Base-by-base conservation (phyloP, 345 rosid species). In the Psidium friedrichsthalianum region DNA sequence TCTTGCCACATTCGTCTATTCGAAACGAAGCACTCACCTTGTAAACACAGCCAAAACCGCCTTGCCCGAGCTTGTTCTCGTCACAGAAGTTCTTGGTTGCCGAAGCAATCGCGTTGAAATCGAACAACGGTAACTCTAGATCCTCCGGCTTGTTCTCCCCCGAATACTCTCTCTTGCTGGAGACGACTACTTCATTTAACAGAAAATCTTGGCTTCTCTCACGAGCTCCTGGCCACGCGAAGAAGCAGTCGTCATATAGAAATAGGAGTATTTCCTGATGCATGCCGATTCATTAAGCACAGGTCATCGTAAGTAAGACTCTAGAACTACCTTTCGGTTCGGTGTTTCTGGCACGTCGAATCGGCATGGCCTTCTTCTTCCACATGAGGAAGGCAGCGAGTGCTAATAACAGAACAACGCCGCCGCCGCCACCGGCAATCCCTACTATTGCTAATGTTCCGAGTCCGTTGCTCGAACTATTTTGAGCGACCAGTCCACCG, bases 11-110 rank as follows among this genome's bases (percentile, higher is more conserved):
- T 21, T 57, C 5, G 44, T 0, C 85, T 57, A 2, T 27, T 11
- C 36, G 32, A 69, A 51, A 58, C 14, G 36, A 29, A 14, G 55
- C 11, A 52, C 57, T 88, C 93, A 96, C 98, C 98, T 90, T 93
- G 90, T 97, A 93, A 42, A 97, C 99, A 25, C 85, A 42, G 16
- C 99, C 99, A 74, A 95, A 94, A 24, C 98, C 96, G 8, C 98
- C 98, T 84, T 91, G 92, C 51, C 98, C 98, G 8, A 94, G 90
- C 85, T 90, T 91, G 81, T 92, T 90, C 55, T 89, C 88, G 6
- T 90, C 90, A 8, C 91, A 83, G 84, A 93, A 93, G 86, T 92
- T 89, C 80, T 89, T 32, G 0, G 95, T 93, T 15, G 95, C 94
- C 14, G 55, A 82, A 40, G 88, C 90, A 21, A 94, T 57, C 40